Base-by-base conservation (phyloP, 164 flowering plant species). In the Tetracentron sinense region DNA sequence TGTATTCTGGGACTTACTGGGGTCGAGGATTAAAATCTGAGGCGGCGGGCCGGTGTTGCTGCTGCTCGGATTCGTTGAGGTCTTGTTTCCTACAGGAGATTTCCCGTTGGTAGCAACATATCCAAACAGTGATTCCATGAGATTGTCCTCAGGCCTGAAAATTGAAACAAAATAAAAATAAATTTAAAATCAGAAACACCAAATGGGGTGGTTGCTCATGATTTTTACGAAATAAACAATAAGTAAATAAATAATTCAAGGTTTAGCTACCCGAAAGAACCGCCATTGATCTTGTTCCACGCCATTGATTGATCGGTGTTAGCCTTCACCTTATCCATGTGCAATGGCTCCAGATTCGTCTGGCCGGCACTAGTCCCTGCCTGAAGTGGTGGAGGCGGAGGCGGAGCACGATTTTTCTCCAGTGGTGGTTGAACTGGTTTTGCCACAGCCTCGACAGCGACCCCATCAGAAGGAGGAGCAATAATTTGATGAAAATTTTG, bases 41-140 rank as follows among this genome's bases (percentile, higher is more conserved):
- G 83, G 65, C 6, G 82, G 65, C 8, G 75, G 28, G 20, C 70
- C 59, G 1, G 83, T 56, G 28, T 54, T 74, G 4, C 67, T 27
- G 35, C 42, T 58, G 57, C 49, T 52, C 21, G 77, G 30, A 58
- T 54, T 64, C 22, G 72, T 12, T 42, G 74, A 17, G 8, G 7
- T 30, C 46, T 71, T 22, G 38, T 38, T 16, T 38, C 11, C 46
- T 63, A n/a, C n/a, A n/a, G 76, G 69, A 25, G 81, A 57, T 74
- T 72, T 90, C 25, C 70, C 62, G 57, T 77, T 84, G 35, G 83
- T 71, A 11, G 96, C 90, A 23, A 83, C 89, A 22, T 54, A 77
- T 12, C 98, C 97, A 55, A 94, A 94, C 31, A 94, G 76, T 19
- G 95, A 90, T 79, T 89, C 97, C 95, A 94, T 94, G 19, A 94